These are phyloP conservation scores for Pseudogymnoascus pannorum DNA, from an alignment of 2,329 filamentous ascomycete genomes.

Conservation along the genomic window DNA sequence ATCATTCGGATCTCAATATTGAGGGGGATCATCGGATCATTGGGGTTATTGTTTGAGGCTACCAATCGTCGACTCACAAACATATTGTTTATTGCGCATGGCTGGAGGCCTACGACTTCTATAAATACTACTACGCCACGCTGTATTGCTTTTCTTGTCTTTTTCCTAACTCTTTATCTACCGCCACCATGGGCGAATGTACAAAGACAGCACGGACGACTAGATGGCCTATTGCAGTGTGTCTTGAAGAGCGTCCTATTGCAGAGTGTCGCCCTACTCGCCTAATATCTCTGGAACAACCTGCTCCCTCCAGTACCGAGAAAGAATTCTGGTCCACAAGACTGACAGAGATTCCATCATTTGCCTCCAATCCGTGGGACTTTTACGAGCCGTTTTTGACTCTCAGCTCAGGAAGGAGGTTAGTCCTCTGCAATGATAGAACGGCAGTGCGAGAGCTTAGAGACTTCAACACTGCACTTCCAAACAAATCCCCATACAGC, in stretches of 20 bases:
- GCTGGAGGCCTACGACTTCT: neutral
- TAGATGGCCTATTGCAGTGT: neutral
- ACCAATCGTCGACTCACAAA: neutral
- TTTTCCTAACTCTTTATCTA: neutral
- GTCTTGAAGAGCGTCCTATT: too few relatives aligned
- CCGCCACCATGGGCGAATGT: neutral
- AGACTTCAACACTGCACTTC: neutral
- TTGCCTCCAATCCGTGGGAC: slow-evolving; percentile 3
- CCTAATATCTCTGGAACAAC: neutral
- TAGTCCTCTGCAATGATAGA: slow-evolving; percentile 8
- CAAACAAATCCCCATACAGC: neutral
- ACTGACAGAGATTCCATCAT: slow-evolving; percentile 9
- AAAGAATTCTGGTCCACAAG: slow-evolving; percentile 11
- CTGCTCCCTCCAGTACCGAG: neutral
- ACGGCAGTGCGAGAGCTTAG: neutral
- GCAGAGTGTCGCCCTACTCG: neutral
- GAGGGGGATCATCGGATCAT: too few relatives aligned
- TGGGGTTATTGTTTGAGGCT: too few relatives aligned
- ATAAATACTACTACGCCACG: neutral
- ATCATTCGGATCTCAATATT: neutral
- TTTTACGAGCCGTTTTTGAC: slow-evolving; percentile 10
- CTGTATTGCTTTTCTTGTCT: neutral
- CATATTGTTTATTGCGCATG: neutral
- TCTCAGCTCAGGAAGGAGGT: neutral
- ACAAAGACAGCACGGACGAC: neutral